phyloP scores from a whole-genome alignment of 2,329 filamentous ascomycete species.

The Aspergillus brasiliensis region DNA sequence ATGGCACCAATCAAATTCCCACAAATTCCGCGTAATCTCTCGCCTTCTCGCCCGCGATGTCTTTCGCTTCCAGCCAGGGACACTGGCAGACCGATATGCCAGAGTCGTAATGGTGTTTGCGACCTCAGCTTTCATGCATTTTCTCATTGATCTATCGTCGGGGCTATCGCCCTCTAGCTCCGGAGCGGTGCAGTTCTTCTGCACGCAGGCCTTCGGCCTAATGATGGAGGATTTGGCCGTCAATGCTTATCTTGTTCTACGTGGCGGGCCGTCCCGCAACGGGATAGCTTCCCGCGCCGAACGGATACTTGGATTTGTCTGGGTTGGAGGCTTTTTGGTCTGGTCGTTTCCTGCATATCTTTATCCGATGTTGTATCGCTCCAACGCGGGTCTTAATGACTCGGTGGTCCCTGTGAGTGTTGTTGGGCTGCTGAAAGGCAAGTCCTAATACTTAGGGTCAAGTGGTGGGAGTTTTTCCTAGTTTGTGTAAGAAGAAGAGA shows the following conservation, averaged over 20 bases:
- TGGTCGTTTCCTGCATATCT: conserved; percentile 11
- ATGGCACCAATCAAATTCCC: conserved; percentile 13
- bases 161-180: conserved; percentile 1
- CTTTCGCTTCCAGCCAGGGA: background rate
- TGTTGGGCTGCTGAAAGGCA: background rate
- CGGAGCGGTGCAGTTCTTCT: conserved; percentile 6
- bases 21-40: conserved; percentile 7
- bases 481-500: too few species aligned
- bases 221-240: conserved; percentile 5
- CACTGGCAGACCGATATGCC: background rate
- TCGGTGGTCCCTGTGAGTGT: conserved; percentile 9
- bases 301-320: conserved; percentile 3
- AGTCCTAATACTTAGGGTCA: too few species aligned
- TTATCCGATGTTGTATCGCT: conserved; percentile 8
- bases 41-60: background rate
- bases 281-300: background rate
- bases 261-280: background rate
- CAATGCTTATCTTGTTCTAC: background rate
- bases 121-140: conserved; percentile 9
- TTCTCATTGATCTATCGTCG: conserved; percentile 8
- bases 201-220: conserved; percentile 4
- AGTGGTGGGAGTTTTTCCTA: too few species aligned
- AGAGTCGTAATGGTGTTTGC: background rate
- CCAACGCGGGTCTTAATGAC: background rate
- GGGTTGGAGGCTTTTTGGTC: conserved; percentile 6